Evolutionary conservation across 768 basidiomycete genomes (phyloP), one percentile per base, ranked within the genome.

Genomic region (Phylloporus sp.): DNA sequence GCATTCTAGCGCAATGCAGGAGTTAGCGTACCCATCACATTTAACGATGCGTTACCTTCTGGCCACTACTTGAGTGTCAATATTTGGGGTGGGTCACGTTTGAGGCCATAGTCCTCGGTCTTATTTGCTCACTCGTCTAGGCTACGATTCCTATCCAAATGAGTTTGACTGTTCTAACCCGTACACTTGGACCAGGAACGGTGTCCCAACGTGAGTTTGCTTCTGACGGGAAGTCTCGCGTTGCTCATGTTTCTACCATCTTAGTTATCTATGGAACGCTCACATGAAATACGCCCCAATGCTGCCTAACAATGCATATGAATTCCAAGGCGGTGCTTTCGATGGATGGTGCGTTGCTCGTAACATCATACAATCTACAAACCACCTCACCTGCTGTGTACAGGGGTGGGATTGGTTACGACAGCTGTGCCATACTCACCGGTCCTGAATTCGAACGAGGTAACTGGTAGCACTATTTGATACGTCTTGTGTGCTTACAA

Each of bases 111-210:
- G 24, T 41, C 16, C 23, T 39, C 12, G 20, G 45, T 26, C 51
- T 54, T 29, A 50, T 27, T 34, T 28, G 26, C 8, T 28, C 12
- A 28, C 34, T 35, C 31, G 11, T 43, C 28, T 43, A 65, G 59
- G 58, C 20, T 59, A 60, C 16, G 62, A 64, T 9, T 55, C 47
- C 24, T 80, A 80, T 53, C 77, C 78, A 2, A 76, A 79, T 49
- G 76, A 77, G 1, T 82, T 82, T 55, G 78, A 82, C 59, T 82
- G 81, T 57, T 70, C 74, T 1, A 52, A 75, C 49, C 78, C 80
- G 2, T 55, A 74, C 36, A 63, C 55, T 8, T 81, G 81, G 81
- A 53, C 66, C 15, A 45, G 76, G 1, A 61, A 71, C 45, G 73
- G 72, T 23, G 77, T 79, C 32, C 73, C 76, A 11, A 67, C 69